Evolutionary conservation across 768 basidiomycete genomes (phyloP), one percentile per base, ranked within the genome.

Genomic region (Sporobolomyces phaffii): DNA sequence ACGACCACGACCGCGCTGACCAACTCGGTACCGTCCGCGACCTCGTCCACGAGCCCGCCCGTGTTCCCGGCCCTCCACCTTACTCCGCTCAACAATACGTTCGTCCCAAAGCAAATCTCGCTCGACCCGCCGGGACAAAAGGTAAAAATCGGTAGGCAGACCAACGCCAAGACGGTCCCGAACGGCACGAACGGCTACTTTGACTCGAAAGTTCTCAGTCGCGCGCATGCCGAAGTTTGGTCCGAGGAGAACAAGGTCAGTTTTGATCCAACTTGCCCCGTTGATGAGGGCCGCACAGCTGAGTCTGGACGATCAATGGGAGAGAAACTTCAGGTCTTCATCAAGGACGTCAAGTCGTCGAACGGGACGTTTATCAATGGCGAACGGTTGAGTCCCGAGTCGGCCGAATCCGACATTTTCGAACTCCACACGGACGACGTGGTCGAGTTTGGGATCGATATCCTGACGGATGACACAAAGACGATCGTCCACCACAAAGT

Each of bases 391-490:
- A 90, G 88, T 69, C 82, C 83, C 5, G 94, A 99, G 77, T 87
- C 90, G 40, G 82, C 88, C 65, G 93, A 97, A 79, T 90, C 88
- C 0, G 89, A 93, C 26, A 90, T 92, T 0, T 92, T 85, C 71
- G 91, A 96, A 78, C 85, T 99, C 44, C 92, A 97, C 80, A 87
- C 85, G 52, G 93, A 94, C 76, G 93, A 98, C 76, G 87, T 91
- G 69, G 91, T 99, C 75, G 93, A 98, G 86, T 98, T 96, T 77
- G 96, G 96, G 62, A 99, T 98, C 75, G 96, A 98, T 80, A 99
- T 99, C 69, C 90, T 96, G 60, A 89, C 90, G 69, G 96, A 99
- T 75, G 96, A 99, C 81, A 96, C 93, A 82, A 90, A 90, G 79
- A 93, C 90, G 2, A 92, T 97, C 63, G 87, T 98, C 53, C 96